Percentiles rank a stretch among this genome's conserved stretches.
Conservation (phyloP, 805 yeast species). For the Nakazawaea pomicola region DNA sequence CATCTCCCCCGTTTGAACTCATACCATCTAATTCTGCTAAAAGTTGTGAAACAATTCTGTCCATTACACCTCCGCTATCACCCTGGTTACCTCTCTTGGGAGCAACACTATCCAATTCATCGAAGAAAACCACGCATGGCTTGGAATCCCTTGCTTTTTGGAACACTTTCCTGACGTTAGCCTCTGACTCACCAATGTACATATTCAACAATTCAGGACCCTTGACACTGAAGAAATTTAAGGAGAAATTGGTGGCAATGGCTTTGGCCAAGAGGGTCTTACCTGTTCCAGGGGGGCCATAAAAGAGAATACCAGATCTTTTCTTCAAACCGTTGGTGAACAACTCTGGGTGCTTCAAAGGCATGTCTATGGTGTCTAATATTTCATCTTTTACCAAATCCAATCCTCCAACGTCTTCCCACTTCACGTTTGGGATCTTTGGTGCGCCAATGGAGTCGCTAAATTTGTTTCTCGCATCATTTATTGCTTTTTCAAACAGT, state of each 20-base stretch:
- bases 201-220: slow-evolving; percentile 96
- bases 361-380: slow-evolving; percentile 93
- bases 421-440: slow-evolving; percentile 85
- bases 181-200: slow-evolving; percentile 99
- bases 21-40: slow-evolving; percentile 95
- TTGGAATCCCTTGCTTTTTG: slow-evolving; percentile 94
- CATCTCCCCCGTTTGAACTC: slow-evolving; percentile 77
- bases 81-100: slow-evolving; percentile 99
- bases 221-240: slow-evolving; percentile 92
- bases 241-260: slow-evolving; percentile 90
- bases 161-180: slow-evolving; percentile 91
- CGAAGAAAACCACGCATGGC: slow-evolving; percentile 97
- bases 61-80: slow-evolving; percentile 99
- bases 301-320: slow-evolving; percentile 88
- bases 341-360: slow-evolving; percentile 86
- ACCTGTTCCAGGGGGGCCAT: slow-evolving; percentile 99
- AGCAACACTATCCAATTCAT: slow-evolving; percentile 96
- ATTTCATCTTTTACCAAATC: slow-evolving; percentile 89
- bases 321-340: slow-evolving; percentile 87
- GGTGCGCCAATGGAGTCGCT: slow-evolving; percentile 98
- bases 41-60: slow-evolving; percentile 91
- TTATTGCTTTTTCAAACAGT: slow-evolving; percentile 67
- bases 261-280: slow-evolving; percentile 95
- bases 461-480: slow-evolving; percentile 78
- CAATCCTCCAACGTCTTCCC: slow-evolving; percentile 98